phyloP scores from a whole-genome alignment of 2,329 filamentous ascomycete species.

The Didymella lethalis region DNA sequence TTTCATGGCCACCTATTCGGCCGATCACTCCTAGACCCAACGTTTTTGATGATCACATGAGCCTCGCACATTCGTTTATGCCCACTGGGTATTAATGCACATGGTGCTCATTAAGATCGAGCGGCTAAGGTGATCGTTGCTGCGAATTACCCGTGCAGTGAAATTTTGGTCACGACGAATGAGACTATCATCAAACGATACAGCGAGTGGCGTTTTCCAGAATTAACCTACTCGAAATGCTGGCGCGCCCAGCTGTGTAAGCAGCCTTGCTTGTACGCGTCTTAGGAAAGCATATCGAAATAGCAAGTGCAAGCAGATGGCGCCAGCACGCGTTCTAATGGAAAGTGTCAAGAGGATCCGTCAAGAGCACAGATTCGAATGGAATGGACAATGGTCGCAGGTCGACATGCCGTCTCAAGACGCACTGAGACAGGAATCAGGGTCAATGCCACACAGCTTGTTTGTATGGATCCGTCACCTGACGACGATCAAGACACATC shows the following conservation, averaged over 20 bases:
- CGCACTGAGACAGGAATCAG: background rate
- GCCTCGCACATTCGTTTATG: background rate
- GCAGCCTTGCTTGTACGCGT: background rate
- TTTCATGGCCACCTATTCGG: background rate
- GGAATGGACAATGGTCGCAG: background rate
- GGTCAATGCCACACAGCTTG: background rate
- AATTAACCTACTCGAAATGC: background rate
- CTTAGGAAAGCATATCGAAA: background rate
- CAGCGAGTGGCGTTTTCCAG: background rate
- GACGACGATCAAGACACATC: background rate
- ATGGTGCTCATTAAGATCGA: background rate
- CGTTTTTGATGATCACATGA: too few relatives aligned
- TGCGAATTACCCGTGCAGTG: background rate
- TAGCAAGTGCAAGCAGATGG: background rate
- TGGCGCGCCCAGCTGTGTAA: background rate
- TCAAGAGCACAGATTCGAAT: background rate
- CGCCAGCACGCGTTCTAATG: background rate
- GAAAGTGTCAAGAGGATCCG: background rate
- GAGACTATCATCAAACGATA: background rate
- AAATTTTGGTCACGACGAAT: too few relatives aligned
- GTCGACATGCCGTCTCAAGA: background rate
- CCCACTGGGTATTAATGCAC: background rate
- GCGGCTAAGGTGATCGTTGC: background rate
- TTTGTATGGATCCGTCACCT: background rate
- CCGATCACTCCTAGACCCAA: background rate